phyloP scores from a whole-genome alignment of 2,329 filamentous ascomycete genomes.

The Pseudogymnoascus verrucosus region DNA sequence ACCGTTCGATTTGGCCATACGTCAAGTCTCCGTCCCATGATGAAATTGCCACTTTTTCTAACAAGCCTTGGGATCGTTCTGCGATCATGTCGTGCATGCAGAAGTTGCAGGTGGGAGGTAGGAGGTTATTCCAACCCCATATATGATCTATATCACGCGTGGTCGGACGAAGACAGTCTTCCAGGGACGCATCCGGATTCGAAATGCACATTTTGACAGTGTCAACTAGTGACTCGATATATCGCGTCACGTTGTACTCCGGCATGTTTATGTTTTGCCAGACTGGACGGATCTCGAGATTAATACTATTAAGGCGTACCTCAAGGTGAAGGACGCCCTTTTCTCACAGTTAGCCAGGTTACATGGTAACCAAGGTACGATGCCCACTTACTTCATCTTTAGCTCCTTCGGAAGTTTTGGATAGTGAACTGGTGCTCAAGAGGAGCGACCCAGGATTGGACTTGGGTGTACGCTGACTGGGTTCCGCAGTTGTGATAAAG shows the following conservation, averaged over 20 bases:
- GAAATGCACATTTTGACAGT: conserved; percentile 30
- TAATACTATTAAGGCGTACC: conserved; percentile 21
- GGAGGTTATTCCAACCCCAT: conserved; percentile 39
- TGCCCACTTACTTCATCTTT: conserved; percentile 22
- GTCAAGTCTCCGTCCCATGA: conserved; percentile 27
- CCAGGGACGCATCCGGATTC: conserved; percentile 25
- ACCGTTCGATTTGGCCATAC: conserved; percentile 20
- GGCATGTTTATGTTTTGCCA: conserved; percentile 36
- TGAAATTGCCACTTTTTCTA: conserved; percentile 29
- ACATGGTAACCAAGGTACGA: background rate
- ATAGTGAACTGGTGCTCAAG: conserved; percentile 15
- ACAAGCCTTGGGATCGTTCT: conserved; percentile 28
- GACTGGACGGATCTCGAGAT: conserved; percentile 31
- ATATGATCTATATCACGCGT: conserved; percentile 36
- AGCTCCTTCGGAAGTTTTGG: conserved; percentile 10
- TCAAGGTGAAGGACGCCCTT: conserved; percentile 30
- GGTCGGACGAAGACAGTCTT: conserved; percentile 28
- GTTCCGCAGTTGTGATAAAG: conserved; percentile 17
- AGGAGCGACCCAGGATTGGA: conserved; percentile 12
- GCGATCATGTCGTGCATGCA: conserved; percentile 42
- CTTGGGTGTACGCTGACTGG: background rate
- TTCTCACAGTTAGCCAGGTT: conserved; percentile 13
- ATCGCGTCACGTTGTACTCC: conserved; percentile 34
- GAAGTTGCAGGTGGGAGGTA: conserved; percentile 35
- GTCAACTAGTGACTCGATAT: conserved; percentile 37